These are phyloP conservation scores for Trichoderma sp. DNA, from an alignment of 2,329 filamentous ascomycete genomes.

Conservation along the genomic window DNA sequence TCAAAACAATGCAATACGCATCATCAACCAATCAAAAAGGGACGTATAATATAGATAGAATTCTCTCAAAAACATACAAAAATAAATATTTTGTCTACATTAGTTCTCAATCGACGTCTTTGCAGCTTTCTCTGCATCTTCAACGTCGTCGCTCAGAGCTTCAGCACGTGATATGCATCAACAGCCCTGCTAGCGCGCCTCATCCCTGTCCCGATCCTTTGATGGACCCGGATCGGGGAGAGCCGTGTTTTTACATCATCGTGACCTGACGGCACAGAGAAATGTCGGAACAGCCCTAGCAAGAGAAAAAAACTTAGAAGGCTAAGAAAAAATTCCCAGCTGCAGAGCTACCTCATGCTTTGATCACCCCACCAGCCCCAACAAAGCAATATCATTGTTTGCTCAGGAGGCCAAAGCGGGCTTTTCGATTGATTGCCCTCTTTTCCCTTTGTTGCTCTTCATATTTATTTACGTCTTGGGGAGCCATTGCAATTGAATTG, in stretches of 20 bases:
- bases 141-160: not conserved
- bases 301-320: not conserved
- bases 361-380: constrained; percentile 9
- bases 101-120: not conserved
- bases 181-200: constrained; percentile 12
- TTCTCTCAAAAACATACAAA: not conserved
- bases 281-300: not conserved
- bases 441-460: not conserved
- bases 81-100: not conserved
- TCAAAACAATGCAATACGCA: not conserved
- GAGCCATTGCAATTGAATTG: not conserved
- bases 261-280: not conserved
- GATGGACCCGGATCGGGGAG: constrained; percentile 4
- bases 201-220: constrained; percentile 1
- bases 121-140: not conserved
- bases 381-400: not conserved
- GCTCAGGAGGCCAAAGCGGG: not conserved
- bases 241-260: constrained; percentile 20
- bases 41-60: not conserved
- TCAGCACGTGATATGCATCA: constrained; percentile 9
- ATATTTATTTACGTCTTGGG: not conserved
- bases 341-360: not conserved
- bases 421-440: not conserved
- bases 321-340: not conserved
- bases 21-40: not conserved